phyloP scores from a whole-genome alignment of 345 rosid species.

The Cardamine occulta region DNA sequence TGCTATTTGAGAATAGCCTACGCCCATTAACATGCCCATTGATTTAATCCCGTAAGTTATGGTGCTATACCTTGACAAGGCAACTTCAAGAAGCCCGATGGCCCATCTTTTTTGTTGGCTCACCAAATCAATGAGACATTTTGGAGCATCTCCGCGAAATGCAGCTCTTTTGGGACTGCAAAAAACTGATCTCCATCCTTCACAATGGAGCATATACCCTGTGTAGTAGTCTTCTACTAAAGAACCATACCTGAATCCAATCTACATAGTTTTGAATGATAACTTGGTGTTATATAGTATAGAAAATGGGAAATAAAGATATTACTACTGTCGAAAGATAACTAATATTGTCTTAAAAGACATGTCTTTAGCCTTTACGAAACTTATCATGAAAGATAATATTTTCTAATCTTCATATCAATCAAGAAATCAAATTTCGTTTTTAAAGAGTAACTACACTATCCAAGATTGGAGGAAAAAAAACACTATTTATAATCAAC shows the following conservation, averaged over 20 bases:
- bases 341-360: too few species aligned
- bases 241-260: constrained; percentile 72
- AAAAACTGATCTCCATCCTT: constrained; percentile 69
- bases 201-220: constrained; percentile 58
- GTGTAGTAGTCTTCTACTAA: constrained; percentile 75
- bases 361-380: too few species aligned
- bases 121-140: constrained; percentile 48
- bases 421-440: too few species aligned
- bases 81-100: constrained; percentile 60
- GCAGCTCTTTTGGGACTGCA: constrained; percentile 65
- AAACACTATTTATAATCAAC: too few species aligned
- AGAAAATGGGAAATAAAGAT: not conserved
- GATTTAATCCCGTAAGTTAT: constrained; percentile 51
- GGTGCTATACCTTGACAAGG: constrained; percentile 49
- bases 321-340: too few species aligned
- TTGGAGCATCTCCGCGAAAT: constrained; percentile 65
- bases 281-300: not conserved
- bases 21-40: constrained; percentile 49
- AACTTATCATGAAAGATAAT: too few species aligned
- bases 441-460: not conserved
- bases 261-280: constrained; percentile 43
- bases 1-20: constrained; percentile 49
- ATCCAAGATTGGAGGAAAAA: too few species aligned
- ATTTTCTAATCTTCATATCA: too few species aligned
- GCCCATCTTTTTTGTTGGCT: constrained; percentile 72